Conservation (phyloP, 2,329 filamentous ascomycete species). For the Emmonsiellopsis sp. region DNA sequence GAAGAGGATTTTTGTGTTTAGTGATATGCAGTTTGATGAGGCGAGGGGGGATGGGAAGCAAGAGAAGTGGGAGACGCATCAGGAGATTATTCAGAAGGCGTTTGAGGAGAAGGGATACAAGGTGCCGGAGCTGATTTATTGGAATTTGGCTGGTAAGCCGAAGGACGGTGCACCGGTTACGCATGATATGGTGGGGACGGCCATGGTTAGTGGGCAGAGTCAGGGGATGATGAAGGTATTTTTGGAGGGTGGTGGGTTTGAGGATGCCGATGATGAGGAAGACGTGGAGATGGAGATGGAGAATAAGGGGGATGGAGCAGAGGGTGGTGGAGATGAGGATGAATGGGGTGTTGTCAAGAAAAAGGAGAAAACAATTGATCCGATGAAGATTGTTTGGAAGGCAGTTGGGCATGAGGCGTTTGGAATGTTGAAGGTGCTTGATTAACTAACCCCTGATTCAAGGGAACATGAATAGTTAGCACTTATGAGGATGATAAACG, state of each 20-base stretch:
- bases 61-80: slow-evolving; percentile 39
- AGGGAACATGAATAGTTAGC: no score
- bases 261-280: slow-evolving; percentile 25
- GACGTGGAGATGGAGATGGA: slow-evolving; percentile 17
- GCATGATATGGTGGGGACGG: slow-evolving; percentile 8
- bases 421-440: slow-evolving; percentile 46
- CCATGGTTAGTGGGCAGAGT: slow-evolving; percentile 9
- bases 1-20: slow-evolving; percentile 53
- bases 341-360: slow-evolving; percentile 10
- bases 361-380: slow-evolving; percentile 25
- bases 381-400: slow-evolving; percentile 38
- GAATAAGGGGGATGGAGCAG: slow-evolving; percentile 5
- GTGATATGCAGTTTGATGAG: slow-evolving; percentile 51
- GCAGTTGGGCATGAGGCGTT: slow-evolving; percentile 48
- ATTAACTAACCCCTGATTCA: slow-evolving; percentile 27
- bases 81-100: slow-evolving; percentile 40
- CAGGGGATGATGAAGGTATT: slow-evolving; percentile 52
- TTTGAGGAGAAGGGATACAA: slow-evolving; percentile 47
- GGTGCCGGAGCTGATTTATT: slow-evolving; percentile 45
- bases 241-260: slow-evolving; percentile 36
- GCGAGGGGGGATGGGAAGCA: slow-evolving; percentile 16
- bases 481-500: no score
- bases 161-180: slow-evolving; percentile 6
- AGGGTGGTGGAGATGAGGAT: neutral
- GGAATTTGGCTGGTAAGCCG: slow-evolving; percentile 3